Evolutionary conservation across 2,329 filamentous ascomycete genomes (phyloP).

Genomic region (Fusarium secorum): DNA sequence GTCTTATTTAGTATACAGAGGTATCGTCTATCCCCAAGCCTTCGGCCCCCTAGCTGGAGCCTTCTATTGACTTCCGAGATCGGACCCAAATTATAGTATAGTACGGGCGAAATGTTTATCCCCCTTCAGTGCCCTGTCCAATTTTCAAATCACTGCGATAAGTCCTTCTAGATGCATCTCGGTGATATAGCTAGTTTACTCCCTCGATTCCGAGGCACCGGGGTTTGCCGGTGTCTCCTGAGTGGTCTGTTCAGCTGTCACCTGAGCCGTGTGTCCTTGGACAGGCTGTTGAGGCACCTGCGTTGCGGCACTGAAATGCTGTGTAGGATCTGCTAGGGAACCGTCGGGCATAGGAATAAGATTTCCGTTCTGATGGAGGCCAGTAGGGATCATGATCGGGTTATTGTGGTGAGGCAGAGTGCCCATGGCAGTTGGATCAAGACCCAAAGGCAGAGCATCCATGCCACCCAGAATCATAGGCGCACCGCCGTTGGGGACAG

Average conservation of each 20-base stretch:
- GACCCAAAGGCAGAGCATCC: constrained; percentile 36
- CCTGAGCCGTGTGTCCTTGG: constrained; percentile 7
- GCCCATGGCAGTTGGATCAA: constrained; percentile 37
- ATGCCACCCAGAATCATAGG: constrained; percentile 38
- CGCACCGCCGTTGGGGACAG: constrained; percentile 35
- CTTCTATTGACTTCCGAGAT: constrained; percentile 2
- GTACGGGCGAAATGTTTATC: neutral
- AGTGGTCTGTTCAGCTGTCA: constrained; percentile 19
- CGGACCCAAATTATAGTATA: constrained; percentile 1
- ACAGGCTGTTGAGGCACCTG: constrained; percentile 7
- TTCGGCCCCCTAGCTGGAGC: neutral
- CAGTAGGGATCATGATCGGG: constrained; percentile 36
- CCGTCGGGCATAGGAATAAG: constrained; percentile 27
- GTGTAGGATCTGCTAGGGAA: constrained; percentile 22
- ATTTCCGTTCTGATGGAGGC: constrained; percentile 23
- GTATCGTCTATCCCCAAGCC: constrained; percentile 37
- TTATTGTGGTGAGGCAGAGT: constrained; percentile 38
- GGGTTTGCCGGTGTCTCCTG: constrained; percentile 10
- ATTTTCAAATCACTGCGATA: constrained; percentile 3
- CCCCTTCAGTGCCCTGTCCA: neutral
- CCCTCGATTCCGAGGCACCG: constrained; percentile 1
- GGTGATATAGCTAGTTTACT: neutral
- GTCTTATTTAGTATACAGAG: constrained; percentile 37
- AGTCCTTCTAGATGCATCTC: neutral
- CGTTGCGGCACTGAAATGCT: constrained; percentile 9